Conservation (phyloP, 306 rosid species). For the Castanea sativa region DNA sequence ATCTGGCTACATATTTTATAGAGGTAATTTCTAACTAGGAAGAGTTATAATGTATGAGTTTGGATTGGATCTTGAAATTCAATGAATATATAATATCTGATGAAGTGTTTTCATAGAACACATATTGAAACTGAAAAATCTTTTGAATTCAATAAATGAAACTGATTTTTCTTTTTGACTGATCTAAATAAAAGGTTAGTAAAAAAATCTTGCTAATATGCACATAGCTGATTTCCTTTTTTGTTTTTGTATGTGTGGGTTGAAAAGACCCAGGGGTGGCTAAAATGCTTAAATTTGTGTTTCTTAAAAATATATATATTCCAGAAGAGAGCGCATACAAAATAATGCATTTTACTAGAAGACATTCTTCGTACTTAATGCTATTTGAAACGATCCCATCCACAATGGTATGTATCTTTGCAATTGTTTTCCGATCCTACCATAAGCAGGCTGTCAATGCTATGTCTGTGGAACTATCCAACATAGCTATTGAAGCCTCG, state of each 20-base stretch:
- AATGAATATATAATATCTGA: background rate
- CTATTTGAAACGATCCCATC: background rate
- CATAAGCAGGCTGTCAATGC: slow-evolving; percentile 78
- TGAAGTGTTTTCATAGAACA: background rate
- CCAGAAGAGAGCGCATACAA: no score
- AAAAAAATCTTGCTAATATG: no score
- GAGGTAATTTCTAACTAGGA: slow-evolving; percentile 47
- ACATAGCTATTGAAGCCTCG: slow-evolving; percentile 68
- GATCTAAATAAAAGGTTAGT: no score
- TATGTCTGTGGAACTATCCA: slow-evolving; percentile 58
- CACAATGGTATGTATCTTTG: background rate
- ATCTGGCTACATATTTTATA: slow-evolving; percentile 65
- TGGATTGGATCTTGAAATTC: background rate
- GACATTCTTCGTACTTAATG: no score
- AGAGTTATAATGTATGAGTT: slow-evolving; percentile 9
- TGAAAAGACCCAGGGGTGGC: accelerated
- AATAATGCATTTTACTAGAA: no score
- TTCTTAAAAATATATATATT: no score
- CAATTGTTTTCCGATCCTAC: slow-evolving; percentile 31
- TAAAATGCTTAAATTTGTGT: no score
- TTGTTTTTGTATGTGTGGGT: no score
- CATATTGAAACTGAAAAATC: background rate
- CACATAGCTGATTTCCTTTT: no score
- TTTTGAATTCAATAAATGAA: background rate
- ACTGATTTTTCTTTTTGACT: background rate